Percentiles rank a stretch among this genome's conserved stretches.
Conservation (phyloP, 345 rosid species). For the Pistacia integerrima region DNA sequence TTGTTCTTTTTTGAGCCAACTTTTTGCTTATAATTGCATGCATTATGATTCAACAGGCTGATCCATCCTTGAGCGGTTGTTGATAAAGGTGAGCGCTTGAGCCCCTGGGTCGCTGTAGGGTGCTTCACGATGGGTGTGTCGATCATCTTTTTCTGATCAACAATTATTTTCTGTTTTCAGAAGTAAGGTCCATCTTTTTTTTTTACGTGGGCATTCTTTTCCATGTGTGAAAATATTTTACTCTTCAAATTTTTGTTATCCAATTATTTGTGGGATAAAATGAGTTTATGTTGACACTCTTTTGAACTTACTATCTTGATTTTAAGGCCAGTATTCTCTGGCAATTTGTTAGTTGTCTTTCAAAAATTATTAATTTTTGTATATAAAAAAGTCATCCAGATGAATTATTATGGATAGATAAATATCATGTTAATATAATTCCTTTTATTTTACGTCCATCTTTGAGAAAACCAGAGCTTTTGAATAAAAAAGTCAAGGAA, state of each 20-base stretch:
- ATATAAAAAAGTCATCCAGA: background rate
- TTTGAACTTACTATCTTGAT: constrained; percentile 10
- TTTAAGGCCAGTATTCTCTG: constrained; percentile 18
- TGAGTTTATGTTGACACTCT: constrained; percentile 15
- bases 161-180: constrained; percentile 12
- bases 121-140: constrained; percentile 91
- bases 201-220: constrained; percentile 3
- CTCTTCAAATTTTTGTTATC: constrained; percentile 9
- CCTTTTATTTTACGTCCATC: background rate
- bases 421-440: background rate
- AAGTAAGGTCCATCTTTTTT: constrained; percentile 28
- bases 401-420: background rate
- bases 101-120: constrained; percentile 95
- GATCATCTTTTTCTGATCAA: constrained; percentile 72
- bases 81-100: constrained; percentile 80
- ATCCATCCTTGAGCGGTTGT: constrained; percentile 16
- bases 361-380: background rate
- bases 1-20: background rate
- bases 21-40: constrained; percentile 13
- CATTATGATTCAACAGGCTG: constrained; percentile 10
- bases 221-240: constrained; percentile 6
- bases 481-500: background rate
- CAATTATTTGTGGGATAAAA: constrained; percentile 16
- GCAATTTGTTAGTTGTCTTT: constrained; percentile 3
- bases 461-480: background rate